Base-by-base conservation (phyloP, 2,329 filamentous ascomycete species). In the Cordyceps fumosorosea region DNA sequence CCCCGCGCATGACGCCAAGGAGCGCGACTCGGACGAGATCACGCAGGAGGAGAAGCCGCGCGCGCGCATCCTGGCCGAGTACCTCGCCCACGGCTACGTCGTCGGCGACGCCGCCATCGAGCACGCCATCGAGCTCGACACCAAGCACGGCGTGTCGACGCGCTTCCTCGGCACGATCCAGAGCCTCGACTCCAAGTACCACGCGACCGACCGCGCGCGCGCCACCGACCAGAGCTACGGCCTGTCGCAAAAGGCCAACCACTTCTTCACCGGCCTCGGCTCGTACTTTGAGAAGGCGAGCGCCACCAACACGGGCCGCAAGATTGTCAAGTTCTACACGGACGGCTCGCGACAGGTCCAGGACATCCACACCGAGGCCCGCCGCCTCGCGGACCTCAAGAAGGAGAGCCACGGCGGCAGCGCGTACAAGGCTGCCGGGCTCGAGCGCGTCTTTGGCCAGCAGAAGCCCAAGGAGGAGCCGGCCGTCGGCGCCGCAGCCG, bases 41-140 rank as follows among this genome's bases (percentile, higher is more conserved):
- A 86, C 88, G 16, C 95, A 99, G 74, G 95, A 99, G 77, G 92
- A 98, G 81, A 99, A 99, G 84, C 95, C 95, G 18, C 89, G 93
- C 70, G 86, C 90, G 47, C 91, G 95, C 70, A 96, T 99, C 75
- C 77, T 97, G 56, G 95, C 95, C 67, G 95, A 99, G 80, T 97
- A 98, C 77, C 89, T 99, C 40, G 93, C 95, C 12, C 91, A 97
- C 70, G 95, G 95, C 68, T 99, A 99, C 78, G 84, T 87, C 45
- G 82, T 98, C 66, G 92, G 84, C 34, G 85, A 88, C 62, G 80
- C 76, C 32, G 90, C 90, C 56, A 88, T 96, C 68, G 84, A 95
- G 78, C 84, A 84, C 65, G 93, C 91, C 65, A 90, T 99, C 70
- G 85, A 90, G 34, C 86, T 98, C 57, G 95, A 99, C 80, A 81